These are phyloP conservation scores for Peterozyma xylosa DNA, from an alignment of 805 yeast genomes.

Conservation along the genomic window DNA sequence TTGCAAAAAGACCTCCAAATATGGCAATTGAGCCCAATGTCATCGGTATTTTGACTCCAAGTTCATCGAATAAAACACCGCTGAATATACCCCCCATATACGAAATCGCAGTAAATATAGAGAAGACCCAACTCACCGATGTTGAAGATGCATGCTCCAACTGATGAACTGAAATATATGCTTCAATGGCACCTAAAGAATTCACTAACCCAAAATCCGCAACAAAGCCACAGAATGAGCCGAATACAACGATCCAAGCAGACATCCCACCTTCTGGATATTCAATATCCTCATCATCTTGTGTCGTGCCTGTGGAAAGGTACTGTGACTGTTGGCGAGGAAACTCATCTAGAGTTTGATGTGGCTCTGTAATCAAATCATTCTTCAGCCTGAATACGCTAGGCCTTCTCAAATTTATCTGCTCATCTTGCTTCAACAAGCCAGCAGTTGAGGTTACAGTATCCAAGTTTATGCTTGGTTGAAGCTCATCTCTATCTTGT, in stretches of 20 bases:
- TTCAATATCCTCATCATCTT: conserved; percentile 6
- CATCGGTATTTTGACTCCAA: conserved; percentile 32
- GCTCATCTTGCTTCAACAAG: no score
- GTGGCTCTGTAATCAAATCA: no score
- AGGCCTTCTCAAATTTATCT: no score
- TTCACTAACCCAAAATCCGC: conserved; percentile 61
- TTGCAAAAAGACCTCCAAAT: conserved; percentile 32
- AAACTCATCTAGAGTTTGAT: no score
- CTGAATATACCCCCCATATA: conserved; percentile 35
- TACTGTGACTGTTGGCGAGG: no score
- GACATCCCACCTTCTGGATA: conserved; percentile 57
- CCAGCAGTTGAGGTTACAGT: no score
- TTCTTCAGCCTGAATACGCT: no score
- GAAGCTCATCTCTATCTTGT: no score
- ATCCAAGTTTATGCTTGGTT: no score
- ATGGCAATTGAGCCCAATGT: conserved; percentile 28
- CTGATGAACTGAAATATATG: conserved; percentile 49
- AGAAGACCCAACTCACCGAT: conserved; percentile 65
- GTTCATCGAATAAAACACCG: conserved; percentile 38
- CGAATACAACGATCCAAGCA: conserved; percentile 36
- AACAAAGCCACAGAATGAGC: conserved; percentile 49
- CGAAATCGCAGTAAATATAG: conserved; percentile 42
- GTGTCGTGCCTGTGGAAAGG: no score
- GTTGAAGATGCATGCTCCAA: conserved; percentile 36
- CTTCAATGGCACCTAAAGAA: conserved; percentile 59